phyloP scores from a whole-genome alignment of 768 basidiomycete species.

The Sutorius australiensis region DNA sequence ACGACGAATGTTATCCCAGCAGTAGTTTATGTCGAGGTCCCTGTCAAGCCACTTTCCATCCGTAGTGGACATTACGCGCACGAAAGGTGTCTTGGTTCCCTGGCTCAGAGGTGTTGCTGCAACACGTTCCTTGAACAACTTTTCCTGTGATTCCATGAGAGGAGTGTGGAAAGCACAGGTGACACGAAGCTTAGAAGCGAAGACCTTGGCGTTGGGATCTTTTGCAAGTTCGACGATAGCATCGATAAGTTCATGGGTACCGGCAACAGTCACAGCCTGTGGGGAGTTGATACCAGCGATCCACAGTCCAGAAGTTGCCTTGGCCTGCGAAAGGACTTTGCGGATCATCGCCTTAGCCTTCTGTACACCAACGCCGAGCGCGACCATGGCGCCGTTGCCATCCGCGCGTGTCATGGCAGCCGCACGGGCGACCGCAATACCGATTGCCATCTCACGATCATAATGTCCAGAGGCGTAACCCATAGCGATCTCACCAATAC shows the following conservation, averaged over 20 bases:
- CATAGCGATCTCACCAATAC: slow-evolving; percentile 36
- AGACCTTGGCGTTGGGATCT: slow-evolving; percentile 26
- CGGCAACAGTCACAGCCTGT: slow-evolving; percentile 35
- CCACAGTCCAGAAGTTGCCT: slow-evolving; percentile 28
- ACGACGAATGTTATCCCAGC: slow-evolving; percentile 35
- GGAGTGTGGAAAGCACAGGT: slow-evolving; percentile 35
- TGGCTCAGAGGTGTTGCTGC: slow-evolving; percentile 14
- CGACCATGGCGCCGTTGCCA: slow-evolving; percentile 35
- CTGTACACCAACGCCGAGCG: slow-evolving; percentile 32
- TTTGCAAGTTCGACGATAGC: slow-evolving; percentile 25
- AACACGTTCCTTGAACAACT: slow-evolving; percentile 26
- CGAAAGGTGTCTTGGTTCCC: slow-evolving; percentile 19
- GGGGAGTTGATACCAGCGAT: slow-evolving; percentile 37
- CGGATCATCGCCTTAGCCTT: slow-evolving; percentile 33
- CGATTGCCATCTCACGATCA: slow-evolving; percentile 32
- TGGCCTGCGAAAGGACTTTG: slow-evolving; percentile 28
- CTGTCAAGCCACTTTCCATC: slow-evolving; percentile 33
- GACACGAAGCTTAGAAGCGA: slow-evolving; percentile 30
- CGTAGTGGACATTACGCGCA: slow-evolving; percentile 34
- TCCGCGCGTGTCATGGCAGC: slow-evolving; percentile 35
- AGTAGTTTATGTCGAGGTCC: slow-evolving; percentile 28
- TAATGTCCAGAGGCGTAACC: slow-evolving; percentile 37
- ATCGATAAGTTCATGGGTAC: slow-evolving; percentile 30
- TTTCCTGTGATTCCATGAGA: slow-evolving; percentile 34
- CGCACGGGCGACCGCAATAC: slow-evolving; percentile 35